Base-by-base conservation (phyloP, 495 filamentous ascomycete species). In the Astrocystis sublimbata region DNA sequence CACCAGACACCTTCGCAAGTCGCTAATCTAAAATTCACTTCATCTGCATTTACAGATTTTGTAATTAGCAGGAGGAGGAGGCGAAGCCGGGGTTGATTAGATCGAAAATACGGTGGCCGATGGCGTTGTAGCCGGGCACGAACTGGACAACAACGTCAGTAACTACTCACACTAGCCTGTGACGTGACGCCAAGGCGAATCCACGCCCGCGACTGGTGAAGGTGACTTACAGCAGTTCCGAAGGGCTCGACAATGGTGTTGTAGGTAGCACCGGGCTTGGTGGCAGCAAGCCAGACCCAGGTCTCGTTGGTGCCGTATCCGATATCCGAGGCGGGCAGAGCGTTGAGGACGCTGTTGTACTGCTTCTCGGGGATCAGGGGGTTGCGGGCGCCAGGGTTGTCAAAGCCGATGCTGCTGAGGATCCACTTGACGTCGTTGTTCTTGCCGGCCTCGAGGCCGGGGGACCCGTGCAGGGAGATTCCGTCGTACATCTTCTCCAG, bases 51-150 rank as follows among this genome's bases (percentile, higher is more conserved):
- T 17, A 19, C 13, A 6, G 24, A 33, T 33, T 5, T 33, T 33
- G 21, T 57, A 26, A 1, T 1, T 19, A 42, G 3, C 9, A 17
- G n/a, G n/a, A n/a, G n/a, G n/a, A n/a, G n/a, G n/a, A n/a, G n/a
- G n/a, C n/a, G n/a, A n/a, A n/a, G n/a, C n/a, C n/a, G n/a, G 40
- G 26, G 55, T 46, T 58, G 31, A 59, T 12, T 30, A 50, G 23
- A 53, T 70, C 67, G 55, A 70, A 64, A 49, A 67, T 43, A 33
- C 67, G 64, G 64, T 61, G 60, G 31, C 67, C 67, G 56, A 65
- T 53, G 58, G 67, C 55, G 41, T 58, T 64, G 66, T 70, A 70
- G 65, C 53, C 36, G 24, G 67, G 65, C 38, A 67, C 64, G 36
- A 54, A 70, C 53, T 65, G 54, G 42, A 63, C 30, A 63, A 56